Percentiles rank a stretch among this genome's conserved stretches.
Conservation (phyloP, 352 stramenopile species). For the Blastocystis sp. region DNA sequence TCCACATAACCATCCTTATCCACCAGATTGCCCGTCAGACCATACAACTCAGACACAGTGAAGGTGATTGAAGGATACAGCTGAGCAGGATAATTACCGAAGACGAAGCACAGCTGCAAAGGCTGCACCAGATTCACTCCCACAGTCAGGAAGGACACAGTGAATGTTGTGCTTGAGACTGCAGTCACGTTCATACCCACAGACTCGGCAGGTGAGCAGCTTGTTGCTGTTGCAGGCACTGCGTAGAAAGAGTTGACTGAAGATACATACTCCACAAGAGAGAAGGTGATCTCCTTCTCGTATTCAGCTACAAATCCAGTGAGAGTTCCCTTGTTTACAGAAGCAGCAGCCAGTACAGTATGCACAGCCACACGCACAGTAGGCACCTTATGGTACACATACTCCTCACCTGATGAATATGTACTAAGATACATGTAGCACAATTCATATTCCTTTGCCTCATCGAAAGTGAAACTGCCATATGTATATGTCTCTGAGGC, state of each 20-base stretch:
- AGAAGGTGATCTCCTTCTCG: conserved; percentile 56
- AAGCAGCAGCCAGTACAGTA: conserved; percentile 13
- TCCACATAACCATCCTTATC: conserved; percentile 31
- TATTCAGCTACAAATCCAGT: conserved; percentile 40
- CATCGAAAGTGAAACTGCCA: conserved; percentile 22
- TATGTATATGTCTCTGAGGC: conserved; percentile 1
- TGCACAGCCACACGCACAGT: not conserved
- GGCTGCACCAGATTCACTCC: not conserved
- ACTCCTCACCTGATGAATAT: not conserved
- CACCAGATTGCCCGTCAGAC: conserved; percentile 52
- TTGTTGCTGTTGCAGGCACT: not conserved
- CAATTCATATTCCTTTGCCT: conserved; percentile 30
- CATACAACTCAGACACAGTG: conserved; percentile 43
- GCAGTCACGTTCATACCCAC: conserved; percentile 26
- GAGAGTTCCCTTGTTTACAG: not conserved
- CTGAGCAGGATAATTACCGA: conserved; percentile 39
- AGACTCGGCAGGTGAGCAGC: not conserved
- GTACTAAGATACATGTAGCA: conserved; percentile 50
- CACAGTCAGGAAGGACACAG: conserved; percentile 1
- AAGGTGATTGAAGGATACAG: conserved; percentile 54
- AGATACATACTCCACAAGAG: conserved; percentile 33
- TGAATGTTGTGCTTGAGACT: not conserved
- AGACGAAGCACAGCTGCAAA: conserved; percentile 56
- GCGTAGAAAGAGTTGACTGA: conserved; percentile 26
- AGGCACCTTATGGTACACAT: conserved; percentile 7